phyloP scores from a whole-genome alignment of 306 rosid genomes.

The Quercus engelmannii region DNA sequence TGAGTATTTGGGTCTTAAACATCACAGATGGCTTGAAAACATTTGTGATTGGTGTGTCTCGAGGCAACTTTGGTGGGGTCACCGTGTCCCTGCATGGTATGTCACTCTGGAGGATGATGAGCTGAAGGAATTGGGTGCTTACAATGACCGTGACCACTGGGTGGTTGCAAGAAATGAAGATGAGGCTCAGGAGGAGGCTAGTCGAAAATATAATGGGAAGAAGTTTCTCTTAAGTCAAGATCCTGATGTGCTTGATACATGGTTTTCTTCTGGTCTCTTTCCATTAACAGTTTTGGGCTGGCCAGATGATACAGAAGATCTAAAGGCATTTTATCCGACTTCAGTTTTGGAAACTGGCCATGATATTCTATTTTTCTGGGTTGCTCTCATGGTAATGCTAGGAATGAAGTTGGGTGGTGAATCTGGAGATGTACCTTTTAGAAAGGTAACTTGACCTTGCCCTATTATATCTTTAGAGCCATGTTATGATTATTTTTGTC shows the following conservation, averaged over 20 bases:
- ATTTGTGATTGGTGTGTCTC: slow-evolving; percentile 96
- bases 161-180: slow-evolving; percentile 73
- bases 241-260: slow-evolving; percentile 93
- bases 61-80: slow-evolving; percentile 99
- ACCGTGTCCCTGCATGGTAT: slow-evolving; percentile 92
- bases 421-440: slow-evolving; percentile 52
- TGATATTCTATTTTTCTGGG: slow-evolving; percentile 94
- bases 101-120: slow-evolving; percentile 64
- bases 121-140: slow-evolving; percentile 67
- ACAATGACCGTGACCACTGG: slow-evolving; percentile 59
- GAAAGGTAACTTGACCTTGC: slow-evolving; percentile 42
- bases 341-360: slow-evolving; percentile 97
- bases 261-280: slow-evolving; percentile 96
- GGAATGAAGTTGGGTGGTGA: slow-evolving; percentile 79
- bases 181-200: slow-evolving; percentile 71
- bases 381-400: slow-evolving; percentile 94
- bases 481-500: not conserved
- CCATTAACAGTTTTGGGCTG: slow-evolving; percentile 91
- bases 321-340: slow-evolving; percentile 87
- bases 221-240: slow-evolving; percentile 61
- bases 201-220: slow-evolving; percentile 52
- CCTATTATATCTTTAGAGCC: not conserved
- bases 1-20: slow-evolving; percentile 7
- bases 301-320: slow-evolving; percentile 86
- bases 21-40: slow-evolving; percentile 84